phyloP scores from a whole-genome alignment of 345 rosid species.

The Eucalyptus decipiens region DNA sequence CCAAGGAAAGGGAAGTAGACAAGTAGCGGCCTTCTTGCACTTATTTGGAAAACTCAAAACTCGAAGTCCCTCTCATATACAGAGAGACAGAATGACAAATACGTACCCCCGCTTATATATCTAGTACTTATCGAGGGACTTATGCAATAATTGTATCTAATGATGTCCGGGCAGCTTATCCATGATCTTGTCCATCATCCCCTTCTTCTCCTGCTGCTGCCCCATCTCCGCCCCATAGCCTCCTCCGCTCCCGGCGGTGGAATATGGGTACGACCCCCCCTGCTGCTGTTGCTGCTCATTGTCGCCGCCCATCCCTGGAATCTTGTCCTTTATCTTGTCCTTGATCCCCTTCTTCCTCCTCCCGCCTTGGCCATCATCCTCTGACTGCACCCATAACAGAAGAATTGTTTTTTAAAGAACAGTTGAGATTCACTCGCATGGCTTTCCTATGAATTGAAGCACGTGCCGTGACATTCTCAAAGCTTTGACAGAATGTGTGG shows the following conservation, averaged over 20 bases:
- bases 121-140: not conserved
- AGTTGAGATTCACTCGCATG: not conserved
- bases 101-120: not conserved
- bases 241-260: not conserved
- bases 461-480: not conserved
- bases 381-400: slow-evolving; percentile 2
- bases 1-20: not conserved
- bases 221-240: not conserved
- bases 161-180: slow-evolving; percentile 45
- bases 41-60: not conserved
- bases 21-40: not conserved
- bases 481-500: not conserved
- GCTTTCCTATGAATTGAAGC: not conserved
- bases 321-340: slow-evolving; percentile 45
- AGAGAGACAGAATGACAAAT: not conserved
- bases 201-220: slow-evolving; percentile 49
- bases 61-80: not conserved
- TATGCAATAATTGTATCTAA: not conserved
- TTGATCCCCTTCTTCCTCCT: slow-evolving; percentile 60
- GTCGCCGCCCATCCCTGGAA: slow-evolving; percentile 22
- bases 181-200: slow-evolving; percentile 55
- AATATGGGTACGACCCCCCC: slow-evolving; percentile 3
- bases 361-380: slow-evolving; percentile 66
- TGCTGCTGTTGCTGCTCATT: not conserved
- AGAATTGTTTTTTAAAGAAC: not conserved